A percentile compares a stretch with the other conserved stretches of the same genome.
These are phyloP conservation scores for Schrenkiella parvula DNA, from an alignment of 345 rosid species.

Conservation along the genomic window DNA sequence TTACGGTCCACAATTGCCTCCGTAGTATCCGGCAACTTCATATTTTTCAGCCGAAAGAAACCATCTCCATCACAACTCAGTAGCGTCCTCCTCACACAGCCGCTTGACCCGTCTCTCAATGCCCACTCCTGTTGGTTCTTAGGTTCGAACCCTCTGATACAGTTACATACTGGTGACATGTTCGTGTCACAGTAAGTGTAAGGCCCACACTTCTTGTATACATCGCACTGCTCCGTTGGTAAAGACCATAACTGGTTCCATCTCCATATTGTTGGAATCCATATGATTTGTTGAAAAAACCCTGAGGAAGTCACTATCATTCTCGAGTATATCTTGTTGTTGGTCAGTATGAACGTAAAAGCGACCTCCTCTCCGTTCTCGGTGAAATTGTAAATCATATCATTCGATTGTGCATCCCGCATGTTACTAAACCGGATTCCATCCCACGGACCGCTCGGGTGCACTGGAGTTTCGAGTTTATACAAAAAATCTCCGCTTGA, in stretches of 20 bases:
- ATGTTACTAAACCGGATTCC: constrained; percentile 51
- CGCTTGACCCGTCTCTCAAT: constrained; percentile 34
- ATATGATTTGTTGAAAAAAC: constrained; percentile 26
- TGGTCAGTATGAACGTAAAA: constrained; percentile 30
- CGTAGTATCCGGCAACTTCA: constrained; percentile 54
- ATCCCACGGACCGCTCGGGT: constrained; percentile 69
- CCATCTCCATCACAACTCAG: constrained; percentile 42
- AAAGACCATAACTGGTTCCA: constrained; percentile 61
- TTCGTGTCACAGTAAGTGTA: constrained; percentile 52
- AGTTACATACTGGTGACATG: constrained; percentile 58
- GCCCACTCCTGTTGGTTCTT: constrained; percentile 43
- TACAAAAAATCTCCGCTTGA: constrained; percentile 43
- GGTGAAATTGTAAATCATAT: constrained; percentile 35
- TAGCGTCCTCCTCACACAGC: constrained; percentile 48
- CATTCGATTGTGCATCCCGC: constrained; percentile 42
- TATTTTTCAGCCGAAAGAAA: constrained; percentile 40
- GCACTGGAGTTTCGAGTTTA: constrained; percentile 44
- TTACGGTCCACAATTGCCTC: constrained; percentile 30
- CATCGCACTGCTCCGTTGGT: constrained; percentile 62
- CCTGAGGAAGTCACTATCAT: constrained; percentile 42
- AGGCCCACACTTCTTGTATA: constrained; percentile 46
- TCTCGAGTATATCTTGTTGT: constrained; percentile 38
- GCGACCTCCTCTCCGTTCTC: constrained; percentile 27
- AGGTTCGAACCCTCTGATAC: constrained; percentile 54
- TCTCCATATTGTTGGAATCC: constrained; percentile 34